These are phyloP conservation scores for Pogostemon cablin DNA, from an alignment of 257 asterid species.

Conservation along the genomic window DNA sequence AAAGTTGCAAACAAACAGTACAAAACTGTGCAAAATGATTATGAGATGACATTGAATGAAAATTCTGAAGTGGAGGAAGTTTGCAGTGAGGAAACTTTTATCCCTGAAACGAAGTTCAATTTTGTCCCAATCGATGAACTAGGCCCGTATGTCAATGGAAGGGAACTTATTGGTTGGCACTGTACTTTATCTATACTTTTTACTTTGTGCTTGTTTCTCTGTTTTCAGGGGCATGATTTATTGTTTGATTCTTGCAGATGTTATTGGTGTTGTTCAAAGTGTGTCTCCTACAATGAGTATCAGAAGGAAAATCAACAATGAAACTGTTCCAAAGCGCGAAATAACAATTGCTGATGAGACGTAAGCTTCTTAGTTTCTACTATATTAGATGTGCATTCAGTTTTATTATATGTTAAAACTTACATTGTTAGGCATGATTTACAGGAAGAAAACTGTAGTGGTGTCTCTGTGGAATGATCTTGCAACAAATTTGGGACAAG, in stretches of 20 bases:
- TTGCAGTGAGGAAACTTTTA: conserved; percentile 59
- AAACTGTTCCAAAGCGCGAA: conserved; percentile 81
- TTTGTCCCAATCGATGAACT: conserved; percentile 88
- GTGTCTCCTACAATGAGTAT: conserved; percentile 84
- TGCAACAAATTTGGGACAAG: conserved; percentile 62
- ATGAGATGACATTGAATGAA: conserved; percentile 91
- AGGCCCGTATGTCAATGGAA: conserved; percentile 83
- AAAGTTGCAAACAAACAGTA: conserved; percentile 89
- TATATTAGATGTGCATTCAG: background rate
- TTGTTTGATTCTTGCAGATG: conserved; percentile 50
- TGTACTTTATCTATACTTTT: background rate
- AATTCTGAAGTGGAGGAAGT: conserved; percentile 84
- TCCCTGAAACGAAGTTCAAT: conserved; percentile 72
- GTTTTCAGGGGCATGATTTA: conserved; percentile 7
- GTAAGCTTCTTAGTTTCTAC: conserved; percentile 42
- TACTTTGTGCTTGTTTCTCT: background rate
- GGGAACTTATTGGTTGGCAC: conserved; percentile 86
- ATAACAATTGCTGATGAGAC: conserved; percentile 90
- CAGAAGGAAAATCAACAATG: conserved; percentile 80
- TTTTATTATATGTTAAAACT: conserved; percentile 7
- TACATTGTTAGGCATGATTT: conserved; percentile 4
- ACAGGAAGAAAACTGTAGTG: conserved; percentile 80
- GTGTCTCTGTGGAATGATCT: conserved; percentile 69
- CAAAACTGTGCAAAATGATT: conserved; percentile 84
- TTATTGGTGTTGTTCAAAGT: conserved; percentile 86